Conservation (phyloP, 2,329 filamentous ascomycete genomes). For the Verticillium tricorpus region DNA sequence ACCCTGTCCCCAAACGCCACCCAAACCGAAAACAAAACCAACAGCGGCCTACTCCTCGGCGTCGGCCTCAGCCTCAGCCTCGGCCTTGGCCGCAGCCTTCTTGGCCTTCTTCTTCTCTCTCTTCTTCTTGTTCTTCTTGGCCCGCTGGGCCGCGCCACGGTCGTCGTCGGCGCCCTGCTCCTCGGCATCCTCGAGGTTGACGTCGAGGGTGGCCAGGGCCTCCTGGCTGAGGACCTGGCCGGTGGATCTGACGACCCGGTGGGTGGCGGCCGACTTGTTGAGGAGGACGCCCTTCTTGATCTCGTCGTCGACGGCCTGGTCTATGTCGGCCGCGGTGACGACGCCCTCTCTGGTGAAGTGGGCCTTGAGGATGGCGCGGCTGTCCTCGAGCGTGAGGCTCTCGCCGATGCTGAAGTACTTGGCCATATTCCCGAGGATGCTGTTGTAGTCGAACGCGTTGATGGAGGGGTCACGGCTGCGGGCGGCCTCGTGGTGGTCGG, state of each 20-base stretch:
- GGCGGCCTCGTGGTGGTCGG: not conserved
- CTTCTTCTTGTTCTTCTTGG: constrained; percentile 29
- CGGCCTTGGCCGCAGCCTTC: not conserved
- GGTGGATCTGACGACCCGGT: not conserved
- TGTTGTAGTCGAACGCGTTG: not conserved
- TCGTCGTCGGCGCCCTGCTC: not conserved
- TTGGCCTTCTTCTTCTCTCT: not conserved
- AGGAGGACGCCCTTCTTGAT: not conserved
- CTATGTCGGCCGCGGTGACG: not conserved
- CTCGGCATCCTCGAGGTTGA: not conserved
- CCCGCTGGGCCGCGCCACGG: not conserved
- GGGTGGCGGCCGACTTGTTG: not conserved
- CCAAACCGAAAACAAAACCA: not conserved
- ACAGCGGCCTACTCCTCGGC: not conserved
- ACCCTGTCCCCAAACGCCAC: too few species aligned
- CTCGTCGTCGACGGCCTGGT: not conserved
- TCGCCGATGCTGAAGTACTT: not conserved
- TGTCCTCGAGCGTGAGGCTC: not conserved
- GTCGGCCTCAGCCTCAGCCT: not conserved
- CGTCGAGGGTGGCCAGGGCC: not conserved
- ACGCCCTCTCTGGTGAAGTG: not conserved
- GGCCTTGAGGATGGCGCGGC: not conserved
- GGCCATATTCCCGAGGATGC: not conserved
- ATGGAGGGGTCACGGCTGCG: not conserved
- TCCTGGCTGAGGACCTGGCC: not conserved